Evolutionary conservation across 2,329 filamentous ascomycete species (phyloP).

Genomic region (Leptographium procerum): DNA sequence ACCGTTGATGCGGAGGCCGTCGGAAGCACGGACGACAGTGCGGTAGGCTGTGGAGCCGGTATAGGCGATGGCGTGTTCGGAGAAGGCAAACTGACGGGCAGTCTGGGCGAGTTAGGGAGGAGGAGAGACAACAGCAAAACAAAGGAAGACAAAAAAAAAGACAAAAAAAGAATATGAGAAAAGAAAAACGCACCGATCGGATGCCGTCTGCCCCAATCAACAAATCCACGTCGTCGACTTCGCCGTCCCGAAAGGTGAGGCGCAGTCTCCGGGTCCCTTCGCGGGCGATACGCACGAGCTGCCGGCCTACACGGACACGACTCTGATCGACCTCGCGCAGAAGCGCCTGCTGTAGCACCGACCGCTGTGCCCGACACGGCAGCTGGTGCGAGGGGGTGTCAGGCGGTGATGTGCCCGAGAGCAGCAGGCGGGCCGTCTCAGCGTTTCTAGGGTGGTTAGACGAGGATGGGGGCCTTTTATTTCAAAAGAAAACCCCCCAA

Average conservation of each 20-base stretch:
- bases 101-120: no score
- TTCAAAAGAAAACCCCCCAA: no score
- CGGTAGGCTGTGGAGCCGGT: conserved; percentile 3
- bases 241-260: conserved; percentile 33
- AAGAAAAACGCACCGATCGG: conserved; percentile 24
- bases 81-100: conserved; percentile 1
- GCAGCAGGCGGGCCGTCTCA: conserved; percentile 17
- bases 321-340: conserved; percentile 30
- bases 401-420: conserved; percentile 10
- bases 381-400: conserved; percentile 13
- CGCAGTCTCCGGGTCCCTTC: conserved; percentile 29
- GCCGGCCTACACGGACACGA: conserved; percentile 32
- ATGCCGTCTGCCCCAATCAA: conserved; percentile 42
- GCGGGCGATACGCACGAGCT: conserved; percentile 25
- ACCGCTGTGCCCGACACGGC: conserved; percentile 19
- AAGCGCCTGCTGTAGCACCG: conserved; percentile 35
- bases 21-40: not conserved
- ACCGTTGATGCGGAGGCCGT: conserved; percentile 2
- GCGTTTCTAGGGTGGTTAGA: conserved; percentile 16
- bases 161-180: no score
- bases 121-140: no score
- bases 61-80: not conserved
- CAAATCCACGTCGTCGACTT: conserved; percentile 28
- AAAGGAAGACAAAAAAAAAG: no score
- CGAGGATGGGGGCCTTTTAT: no score